A percentile compares a stretch with the other conserved stretches of the same genome.
Conservation (phyloP, 2,329 filamentous ascomycete genomes). For the Mollisia scopiformis region DNA sequence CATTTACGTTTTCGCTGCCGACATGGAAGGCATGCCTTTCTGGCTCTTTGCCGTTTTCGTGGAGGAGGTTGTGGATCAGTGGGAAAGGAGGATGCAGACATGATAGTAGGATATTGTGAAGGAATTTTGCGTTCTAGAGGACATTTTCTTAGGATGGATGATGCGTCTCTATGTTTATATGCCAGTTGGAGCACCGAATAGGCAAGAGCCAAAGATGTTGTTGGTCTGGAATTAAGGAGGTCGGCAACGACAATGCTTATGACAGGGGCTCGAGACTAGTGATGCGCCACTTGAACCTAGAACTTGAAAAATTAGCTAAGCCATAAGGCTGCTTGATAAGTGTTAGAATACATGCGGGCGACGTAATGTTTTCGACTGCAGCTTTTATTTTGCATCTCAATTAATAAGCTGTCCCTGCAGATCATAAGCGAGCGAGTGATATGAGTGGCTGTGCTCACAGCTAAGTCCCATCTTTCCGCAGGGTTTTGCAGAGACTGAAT, state of each 20-base stretch:
- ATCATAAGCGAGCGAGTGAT: no score
- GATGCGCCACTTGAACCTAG: neutral
- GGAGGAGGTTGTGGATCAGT: neutral
- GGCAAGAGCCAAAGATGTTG: no score
- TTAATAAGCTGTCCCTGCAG: no score
- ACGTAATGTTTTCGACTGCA: no score
- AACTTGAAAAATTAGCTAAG: neutral
- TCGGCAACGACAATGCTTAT: neutral
- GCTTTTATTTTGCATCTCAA: no score
- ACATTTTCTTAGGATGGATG: neutral
- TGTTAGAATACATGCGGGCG: no score
- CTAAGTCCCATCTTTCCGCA: no score
- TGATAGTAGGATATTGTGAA: neutral
- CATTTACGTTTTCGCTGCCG: constrained; percentile 32
- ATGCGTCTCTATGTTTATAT: neutral
- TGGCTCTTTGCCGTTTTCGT: constrained; percentile 25
- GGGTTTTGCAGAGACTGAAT: no score
- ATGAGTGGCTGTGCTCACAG: no score
- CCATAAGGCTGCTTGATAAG: neutral
- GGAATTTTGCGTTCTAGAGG: neutral
- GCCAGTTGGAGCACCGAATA: neutral
- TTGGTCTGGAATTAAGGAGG: neutral
- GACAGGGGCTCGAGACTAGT: neutral
- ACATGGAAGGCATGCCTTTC: constrained; percentile 31
- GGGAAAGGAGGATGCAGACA: constrained; percentile 8